Evolutionary conservation across 768 basidiomycete species (phyloP), one percentile per base, ranked within the genome.

Genomic region (Tephrocybe sp.): DNA sequence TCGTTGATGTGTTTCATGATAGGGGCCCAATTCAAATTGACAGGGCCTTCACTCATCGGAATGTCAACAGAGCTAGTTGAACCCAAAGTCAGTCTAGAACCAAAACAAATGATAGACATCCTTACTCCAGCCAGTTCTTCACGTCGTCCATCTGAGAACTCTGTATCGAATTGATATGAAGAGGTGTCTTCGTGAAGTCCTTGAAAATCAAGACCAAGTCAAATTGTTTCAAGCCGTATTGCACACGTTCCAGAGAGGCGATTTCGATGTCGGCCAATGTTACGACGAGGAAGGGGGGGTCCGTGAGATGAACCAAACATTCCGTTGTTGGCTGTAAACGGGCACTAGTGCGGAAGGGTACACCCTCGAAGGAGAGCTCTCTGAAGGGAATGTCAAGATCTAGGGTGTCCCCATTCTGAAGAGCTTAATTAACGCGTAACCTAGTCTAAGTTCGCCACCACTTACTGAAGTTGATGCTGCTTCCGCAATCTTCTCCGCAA

Each of bases 1-100:
- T 98, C 96, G 56, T 97, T 97, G 70, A 98, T 86, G 33, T 93
- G 95, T 70, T 98, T 98, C 93, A 99, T 98, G 67, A 99, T 97
- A 3, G 90, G 90, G 4, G 87, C 86, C 97, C 96, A 99, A 63
- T 97, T 96, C 71, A 98, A 75, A 69, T 98, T 98, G 73, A 99
- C 93, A 6, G 93, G 92, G 4, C 95, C 90, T 69, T 98, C 96
- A 40, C 89, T 89, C 72, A 97, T 80, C 7, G 97, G 88, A 51
- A 99, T 95, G 64, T 99, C 97, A 50, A 98, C 94, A 4, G 95
- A 98, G 64, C 95, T 98, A 48, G 32, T n/a, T 53, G 14, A 36
- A 47, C 24, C 39, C 28, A 51, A 26, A 9, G 33, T 55, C 24
- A 55, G 50, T 59, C 41, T 58, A 38, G 36, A 37, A 17, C 12